Conservation (phyloP, 2,329 filamentous ascomycete genomes). For the Pseudogymnoascus sp. region DNA sequence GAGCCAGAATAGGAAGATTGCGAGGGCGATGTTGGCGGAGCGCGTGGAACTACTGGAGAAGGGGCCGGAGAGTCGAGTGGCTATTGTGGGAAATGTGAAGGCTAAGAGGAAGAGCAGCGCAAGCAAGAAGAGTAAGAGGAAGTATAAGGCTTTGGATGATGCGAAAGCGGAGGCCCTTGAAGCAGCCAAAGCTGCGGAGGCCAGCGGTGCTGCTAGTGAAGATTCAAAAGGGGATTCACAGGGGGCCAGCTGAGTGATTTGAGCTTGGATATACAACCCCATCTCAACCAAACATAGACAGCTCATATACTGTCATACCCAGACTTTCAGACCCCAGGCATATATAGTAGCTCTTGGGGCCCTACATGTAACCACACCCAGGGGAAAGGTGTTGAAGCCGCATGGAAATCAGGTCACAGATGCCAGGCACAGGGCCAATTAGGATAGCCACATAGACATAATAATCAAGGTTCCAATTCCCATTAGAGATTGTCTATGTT, state of each 20-base stretch:
- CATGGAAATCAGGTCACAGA: not conserved
- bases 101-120: conserved; percentile 67
- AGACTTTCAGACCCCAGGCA: not conserved
- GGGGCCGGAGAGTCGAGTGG: conserved; percentile 61
- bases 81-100: conserved; percentile 56
- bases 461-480: conserved; percentile 11
- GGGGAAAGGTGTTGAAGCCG: not conserved
- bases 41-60: conserved; percentile 61
- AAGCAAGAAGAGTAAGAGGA: conserved; percentile 74
- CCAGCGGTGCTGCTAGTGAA: not conserved
- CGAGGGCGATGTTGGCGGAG: conserved; percentile 58
- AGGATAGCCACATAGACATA: conserved; percentile 14
- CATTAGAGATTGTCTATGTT: conserved; percentile 6
- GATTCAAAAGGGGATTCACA: not conserved
- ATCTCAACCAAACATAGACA: not conserved
- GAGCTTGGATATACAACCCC: not conserved
- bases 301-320: not conserved
- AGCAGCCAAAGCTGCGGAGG: not conserved
- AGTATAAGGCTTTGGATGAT: conserved; percentile 56
- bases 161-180: conserved; percentile 19
- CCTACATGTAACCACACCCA: not conserved
- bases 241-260: not conserved
- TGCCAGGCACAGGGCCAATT: conserved; percentile 4
- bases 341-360: not conserved
- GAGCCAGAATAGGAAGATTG: conserved; percentile 79